phyloP scores from a whole-genome alignment of 2,329 filamentous ascomycete genomes.

The Penicillium glabrum region DNA sequence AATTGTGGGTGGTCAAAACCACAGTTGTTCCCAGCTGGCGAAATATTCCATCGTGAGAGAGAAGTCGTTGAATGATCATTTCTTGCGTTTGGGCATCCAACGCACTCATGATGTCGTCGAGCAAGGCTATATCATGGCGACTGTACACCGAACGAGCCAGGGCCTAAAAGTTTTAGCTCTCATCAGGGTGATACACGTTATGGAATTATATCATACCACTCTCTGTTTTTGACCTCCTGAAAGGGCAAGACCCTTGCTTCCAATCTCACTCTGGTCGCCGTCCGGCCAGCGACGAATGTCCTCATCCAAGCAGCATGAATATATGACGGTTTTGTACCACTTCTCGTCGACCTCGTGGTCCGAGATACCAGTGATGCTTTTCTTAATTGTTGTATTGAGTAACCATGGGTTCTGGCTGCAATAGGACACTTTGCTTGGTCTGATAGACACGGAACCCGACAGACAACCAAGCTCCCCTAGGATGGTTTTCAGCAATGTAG shows the following conservation, averaged over 20 bases:
- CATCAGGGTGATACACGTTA: background rate
- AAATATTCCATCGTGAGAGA: background rate
- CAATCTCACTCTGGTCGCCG: background rate
- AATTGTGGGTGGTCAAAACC: background rate
- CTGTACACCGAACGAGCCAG: background rate
- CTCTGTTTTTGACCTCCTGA: background rate
- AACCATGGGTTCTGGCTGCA: background rate
- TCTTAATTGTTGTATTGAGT: background rate
- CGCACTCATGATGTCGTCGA: background rate
- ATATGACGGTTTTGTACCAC: background rate
- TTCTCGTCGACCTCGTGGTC: background rate
- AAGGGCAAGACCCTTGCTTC: background rate
- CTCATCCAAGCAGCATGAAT: background rate
- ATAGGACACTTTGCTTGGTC: background rate
- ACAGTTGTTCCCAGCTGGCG: background rate
- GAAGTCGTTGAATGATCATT: background rate
- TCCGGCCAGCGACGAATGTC: background rate
- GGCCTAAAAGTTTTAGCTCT: background rate
- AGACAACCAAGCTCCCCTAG: background rate
- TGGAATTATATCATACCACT: background rate
- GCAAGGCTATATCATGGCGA: background rate
- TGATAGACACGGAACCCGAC: background rate
- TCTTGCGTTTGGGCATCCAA: background rate
- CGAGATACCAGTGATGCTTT: background rate
- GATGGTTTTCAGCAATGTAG: background rate